Base-by-base conservation (phyloP, 768 basidiomycete genomes). In the Podaxis sp. region DNA sequence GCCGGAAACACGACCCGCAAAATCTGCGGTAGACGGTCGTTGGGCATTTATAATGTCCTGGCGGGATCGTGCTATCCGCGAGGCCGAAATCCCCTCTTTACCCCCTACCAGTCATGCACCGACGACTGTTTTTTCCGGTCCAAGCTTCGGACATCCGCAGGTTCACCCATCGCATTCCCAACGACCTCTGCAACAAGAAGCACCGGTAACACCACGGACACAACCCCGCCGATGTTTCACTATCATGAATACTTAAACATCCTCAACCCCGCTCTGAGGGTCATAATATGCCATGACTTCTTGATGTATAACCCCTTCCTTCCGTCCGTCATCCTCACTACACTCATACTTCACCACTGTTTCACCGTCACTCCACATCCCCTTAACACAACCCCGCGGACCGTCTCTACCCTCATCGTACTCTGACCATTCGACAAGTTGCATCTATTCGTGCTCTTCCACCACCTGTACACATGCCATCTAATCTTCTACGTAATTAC, bases 21-120 rank as follows among this genome's bases (percentile, higher is more conserved):
- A 60, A 13, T 19, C 43, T 47, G 9, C n/a, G 19, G 27, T 40
- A 9, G 59, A 43, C 25, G 27, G 47, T 25, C 46, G 46, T 17
- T 61, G 60, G 60, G 53, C 60, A 15, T 55, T 55, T 25, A 27
- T 55, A 17, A 56, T 49, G 33, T 62, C 61, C 46, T 62, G 61
- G 61, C 55, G 61, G 27, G 61, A 62, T 56, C 55, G 61, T 11
- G 24, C 46, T 4, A 29, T 56, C 12, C 15, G 24, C 11, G 61
- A 56, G 54, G 54, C 61, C 5, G 54, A 56, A n/a, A 62, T 62
- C 5, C 61, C 61, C 13, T 55, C 55, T 24, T 40, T 62, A 29
- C 61, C 61, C 8, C 61, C 61, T 2, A 62, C 54, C 25, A 62
- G 54, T n/a, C 33, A 62, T 12, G 54, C 61, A 25, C 61, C 54